These are phyloP conservation scores for Boletus reticulatus DNA, from an alignment of 768 basidiomycete genomes.

Conservation along the genomic window DNA sequence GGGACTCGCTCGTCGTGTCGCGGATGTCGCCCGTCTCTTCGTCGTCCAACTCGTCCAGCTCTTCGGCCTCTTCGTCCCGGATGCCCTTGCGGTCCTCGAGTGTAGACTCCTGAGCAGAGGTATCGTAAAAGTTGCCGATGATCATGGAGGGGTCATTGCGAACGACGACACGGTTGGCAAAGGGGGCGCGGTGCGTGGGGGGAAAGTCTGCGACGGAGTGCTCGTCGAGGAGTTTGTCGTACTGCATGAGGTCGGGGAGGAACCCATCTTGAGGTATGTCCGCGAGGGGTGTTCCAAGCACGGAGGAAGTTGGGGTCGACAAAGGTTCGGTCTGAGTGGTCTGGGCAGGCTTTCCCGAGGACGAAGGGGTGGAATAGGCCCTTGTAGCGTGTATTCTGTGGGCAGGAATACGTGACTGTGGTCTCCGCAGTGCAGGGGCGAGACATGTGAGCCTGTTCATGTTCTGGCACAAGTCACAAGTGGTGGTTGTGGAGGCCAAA, in stretches of 20 bases:
- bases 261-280: constrained; percentile 25
- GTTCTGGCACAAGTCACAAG: not conserved
- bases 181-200: constrained; percentile 50
- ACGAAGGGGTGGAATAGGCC: constrained; percentile 17
- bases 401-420: not conserved
- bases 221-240: constrained; percentile 61
- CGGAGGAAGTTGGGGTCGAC: constrained; percentile 3
- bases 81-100: constrained; percentile 9
- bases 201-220: constrained; percentile 53
- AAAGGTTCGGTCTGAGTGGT: constrained; percentile 1
- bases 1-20: constrained; percentile 16
- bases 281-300: constrained; percentile 16
- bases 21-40: constrained; percentile 15
- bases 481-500: not conserved
- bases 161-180: constrained; percentile 59
- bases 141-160: constrained; percentile 76
- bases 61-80: constrained; percentile 14
- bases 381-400: constrained; percentile 1
- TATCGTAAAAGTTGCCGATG: constrained; percentile 33
- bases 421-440: constrained; percentile 10
- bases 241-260: constrained; percentile 61
- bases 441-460: constrained; percentile 29
- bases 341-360: constrained; percentile 3
- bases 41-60: constrained; percentile 17
- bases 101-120: constrained; percentile 5